Conservation (phyloP, 768 basidiomycete species). For the Termitomyces sp. region DNA sequence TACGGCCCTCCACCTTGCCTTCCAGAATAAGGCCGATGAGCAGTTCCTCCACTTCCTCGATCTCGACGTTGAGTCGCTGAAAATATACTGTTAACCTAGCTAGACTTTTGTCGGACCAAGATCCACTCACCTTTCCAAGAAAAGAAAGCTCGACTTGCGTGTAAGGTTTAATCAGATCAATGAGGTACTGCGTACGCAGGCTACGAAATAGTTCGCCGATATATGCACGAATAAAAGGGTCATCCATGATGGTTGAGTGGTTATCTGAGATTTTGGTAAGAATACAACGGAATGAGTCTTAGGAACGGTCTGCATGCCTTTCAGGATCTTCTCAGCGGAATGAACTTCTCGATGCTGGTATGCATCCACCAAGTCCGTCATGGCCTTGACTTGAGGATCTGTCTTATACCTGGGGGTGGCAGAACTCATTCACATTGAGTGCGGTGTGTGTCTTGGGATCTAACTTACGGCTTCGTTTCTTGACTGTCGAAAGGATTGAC, state of each 20-base stretch:
- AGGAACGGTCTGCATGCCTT: constrained; percentile 48
- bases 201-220: constrained; percentile 95
- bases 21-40: constrained; percentile 93
- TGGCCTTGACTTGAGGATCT: constrained; percentile 94
- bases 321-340: constrained; percentile 93
- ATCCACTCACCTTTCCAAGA: constrained; percentile 73
- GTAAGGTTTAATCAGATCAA: constrained; percentile 98
- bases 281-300: neutral
- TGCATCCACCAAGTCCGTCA: constrained; percentile 96
- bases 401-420: constrained; percentile 75
- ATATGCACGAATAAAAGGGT: constrained; percentile 90
- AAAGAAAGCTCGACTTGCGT: constrained; percentile 90
- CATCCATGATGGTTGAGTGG: constrained; percentile 93
- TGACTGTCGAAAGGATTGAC: constrained; percentile 99
- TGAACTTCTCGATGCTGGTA: constrained; percentile 97
- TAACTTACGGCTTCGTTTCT: constrained; percentile 91
- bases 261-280: constrained; percentile 58
- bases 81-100: neutral
- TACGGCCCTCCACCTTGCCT: constrained; percentile 94
- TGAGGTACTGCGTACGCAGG: constrained; percentile 92
- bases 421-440: neutral
- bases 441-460: neutral
- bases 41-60: constrained; percentile 89
- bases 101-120: too few relatives aligned
- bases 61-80: constrained; percentile 92